Base-by-base conservation (phyloP, 192 early-diverging fungal genomes). In the Coemansia biformis region DNA sequence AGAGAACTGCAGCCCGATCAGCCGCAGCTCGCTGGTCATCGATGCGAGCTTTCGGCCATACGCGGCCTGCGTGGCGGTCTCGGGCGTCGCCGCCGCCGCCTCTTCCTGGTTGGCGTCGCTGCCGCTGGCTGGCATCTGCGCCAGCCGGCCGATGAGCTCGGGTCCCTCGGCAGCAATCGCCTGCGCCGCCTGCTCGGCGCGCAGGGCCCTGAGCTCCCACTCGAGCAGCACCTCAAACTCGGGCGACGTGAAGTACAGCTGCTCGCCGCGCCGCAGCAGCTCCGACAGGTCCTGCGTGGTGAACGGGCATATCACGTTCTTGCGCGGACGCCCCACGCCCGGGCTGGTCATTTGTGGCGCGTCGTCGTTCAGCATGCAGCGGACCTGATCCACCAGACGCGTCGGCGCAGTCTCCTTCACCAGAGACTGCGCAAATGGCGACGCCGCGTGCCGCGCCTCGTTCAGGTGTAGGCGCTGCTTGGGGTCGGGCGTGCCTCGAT, bases 201-300 rank as follows among this genome's bases (percentile, higher is more conserved):
- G 44, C 33, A 60, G 21, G 33, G 49, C 39, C 17, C 42, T 21
- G 4, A 42, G 51, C 53, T 72, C 68, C 21, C 43, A 63, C 9
- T 72, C 61, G 13, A 64, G 48, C 26, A 73, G 46, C 19, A 46
- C 54, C 50, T 64, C 62, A 24, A 73, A 59, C 58, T 73, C 69
- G 35, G 69, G 52, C 38, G 69, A 43, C 33, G 11, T 50, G 32
- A 73, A 61, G 49, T 48, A 73, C 28, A 73, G 56, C 57, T 53
- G 43, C n/a, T 73, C 69, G 36, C 69, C 69, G 0, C 47, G 21
- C 2, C 31, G 47, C 51, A 72, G 42, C 38, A 72, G 49, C 29
- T 39, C 36, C 18, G 29, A 16, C 48, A 72, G 39, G 33, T 72
- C 62, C 1, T 47, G 26, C 9, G 38, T 38, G 19, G 49, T 33